Conservation (phyloP, 805 yeast genomes). For the Wickerhamiella cacticola region DNA sequence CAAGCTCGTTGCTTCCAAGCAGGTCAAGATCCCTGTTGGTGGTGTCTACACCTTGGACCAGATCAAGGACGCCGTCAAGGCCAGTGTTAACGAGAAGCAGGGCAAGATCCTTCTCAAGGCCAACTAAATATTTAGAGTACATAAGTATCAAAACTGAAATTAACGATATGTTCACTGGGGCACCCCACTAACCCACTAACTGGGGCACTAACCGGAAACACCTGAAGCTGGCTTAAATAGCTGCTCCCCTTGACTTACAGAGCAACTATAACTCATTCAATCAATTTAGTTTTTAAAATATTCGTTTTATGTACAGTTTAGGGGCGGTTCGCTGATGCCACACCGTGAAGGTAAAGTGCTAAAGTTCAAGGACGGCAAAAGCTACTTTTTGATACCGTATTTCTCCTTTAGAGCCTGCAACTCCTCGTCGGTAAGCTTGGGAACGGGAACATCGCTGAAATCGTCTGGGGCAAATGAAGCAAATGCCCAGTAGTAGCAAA, state of each 20-base stretch:
- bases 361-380: too few species aligned
- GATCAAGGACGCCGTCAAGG: conserved; percentile 6
- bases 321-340: too few species aligned
- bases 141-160: too few species aligned
- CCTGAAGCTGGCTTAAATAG: too few species aligned
- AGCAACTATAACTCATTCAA: too few species aligned
- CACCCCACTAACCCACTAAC: too few species aligned
- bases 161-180: too few species aligned
- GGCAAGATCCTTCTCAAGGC: conserved; percentile 14
- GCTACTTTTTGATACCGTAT: conserved; percentile 37
- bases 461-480: conserved; percentile 46
- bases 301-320: background rate
- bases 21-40: conserved; percentile 3
- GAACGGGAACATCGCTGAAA: conserved; percentile 84
- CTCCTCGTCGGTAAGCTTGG: conserved; percentile 75
- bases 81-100: background rate
- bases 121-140: background rate
- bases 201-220: too few species aligned
- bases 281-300: too few species aligned
- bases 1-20: background rate
- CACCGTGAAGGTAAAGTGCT: too few species aligned
- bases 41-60: conserved; percentile 3
- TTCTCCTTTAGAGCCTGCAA: conserved; percentile 60
- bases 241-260: too few species aligned
- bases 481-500: conserved; percentile 39